Conservation (phyloP, 2,329 filamentous ascomycete species). For the Ilyonectria sp. region DNA sequence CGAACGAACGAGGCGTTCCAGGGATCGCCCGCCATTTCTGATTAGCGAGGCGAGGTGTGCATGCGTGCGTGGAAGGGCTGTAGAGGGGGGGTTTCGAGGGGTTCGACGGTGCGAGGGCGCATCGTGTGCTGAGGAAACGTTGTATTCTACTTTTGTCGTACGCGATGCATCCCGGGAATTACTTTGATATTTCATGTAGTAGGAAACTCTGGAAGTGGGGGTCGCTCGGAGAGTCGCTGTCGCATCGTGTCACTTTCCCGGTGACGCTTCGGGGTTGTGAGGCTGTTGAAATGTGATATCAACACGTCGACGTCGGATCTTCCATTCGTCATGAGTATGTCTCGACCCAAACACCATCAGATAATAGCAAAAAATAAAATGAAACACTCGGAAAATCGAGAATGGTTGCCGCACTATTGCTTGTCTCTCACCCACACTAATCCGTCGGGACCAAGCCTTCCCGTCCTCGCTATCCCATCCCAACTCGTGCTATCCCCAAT, state of each 20-base stretch:
- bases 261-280: neutral
- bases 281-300: neutral
- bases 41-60: conserved; percentile 4
- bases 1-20: conserved; percentile 8
- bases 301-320: neutral
- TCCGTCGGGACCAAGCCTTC: conserved; percentile 26
- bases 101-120: too few relatives aligned
- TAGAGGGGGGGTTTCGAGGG: neutral
- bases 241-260: neutral
- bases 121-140: neutral
- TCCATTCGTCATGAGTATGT: neutral
- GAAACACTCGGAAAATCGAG: neutral
- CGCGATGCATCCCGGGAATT: neutral
- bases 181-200: neutral
- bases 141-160: neutral
- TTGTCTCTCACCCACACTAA: neutral
- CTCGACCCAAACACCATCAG: neutral
- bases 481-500: conserved; percentile 6
- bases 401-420: neutral
- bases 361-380: neutral
- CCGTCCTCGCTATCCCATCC: conserved; percentile 30
- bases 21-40: neutral
- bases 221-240: neutral
- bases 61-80: neutral
- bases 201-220: neutral